phyloP scores from a whole-genome alignment of 257 asterid species.

The Thymus quinquecostatus region DNA sequence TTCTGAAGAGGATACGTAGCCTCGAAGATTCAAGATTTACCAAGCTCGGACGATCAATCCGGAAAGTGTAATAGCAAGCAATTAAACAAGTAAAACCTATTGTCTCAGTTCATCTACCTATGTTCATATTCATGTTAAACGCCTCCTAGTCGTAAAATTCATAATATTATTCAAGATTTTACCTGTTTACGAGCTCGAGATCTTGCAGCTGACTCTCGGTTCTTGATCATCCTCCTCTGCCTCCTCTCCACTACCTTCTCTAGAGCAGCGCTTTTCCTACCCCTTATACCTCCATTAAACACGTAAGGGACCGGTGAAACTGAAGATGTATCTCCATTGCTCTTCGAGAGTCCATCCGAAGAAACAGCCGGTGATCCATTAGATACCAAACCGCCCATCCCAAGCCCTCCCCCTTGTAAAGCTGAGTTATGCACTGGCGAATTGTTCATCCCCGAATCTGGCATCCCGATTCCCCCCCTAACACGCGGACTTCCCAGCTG shows the following conservation, averaged over 20 bases:
- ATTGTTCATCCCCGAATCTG: conserved; percentile 49
- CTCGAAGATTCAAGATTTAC: not conserved
- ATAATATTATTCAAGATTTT: conserved; percentile 11
- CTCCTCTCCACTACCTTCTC: conserved; percentile 95
- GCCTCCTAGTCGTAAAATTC: conserved; percentile 1
- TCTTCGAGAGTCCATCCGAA: conserved; percentile 71
- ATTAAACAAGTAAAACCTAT: not conserved
- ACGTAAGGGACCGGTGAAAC: conserved; percentile 76
- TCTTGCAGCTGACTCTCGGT: conserved; percentile 95
- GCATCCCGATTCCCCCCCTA: conserved; percentile 53
- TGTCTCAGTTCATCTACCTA: not conserved
- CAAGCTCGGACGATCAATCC: conserved; percentile 1
- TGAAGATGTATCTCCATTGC: conserved; percentile 71
- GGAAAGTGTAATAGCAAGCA: conserved; percentile 2
- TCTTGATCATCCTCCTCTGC: conserved; percentile 96
- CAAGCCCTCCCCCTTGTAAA: conserved; percentile 49
- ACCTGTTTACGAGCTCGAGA: conserved; percentile 99
- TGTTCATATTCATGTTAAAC: not conserved
- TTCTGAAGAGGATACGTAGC: not conserved
- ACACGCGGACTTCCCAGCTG: conserved; percentile 50
- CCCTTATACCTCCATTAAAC: conserved; percentile 71
- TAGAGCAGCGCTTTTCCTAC: conserved; percentile 65
- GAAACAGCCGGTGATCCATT: conserved; percentile 72
- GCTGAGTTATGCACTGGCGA: conserved; percentile 48
- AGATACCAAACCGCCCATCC: conserved; percentile 62